Evolutionary conservation across 176 grass and related monocot species (phyloP).

Genomic region (Oryza coarctata): DNA sequence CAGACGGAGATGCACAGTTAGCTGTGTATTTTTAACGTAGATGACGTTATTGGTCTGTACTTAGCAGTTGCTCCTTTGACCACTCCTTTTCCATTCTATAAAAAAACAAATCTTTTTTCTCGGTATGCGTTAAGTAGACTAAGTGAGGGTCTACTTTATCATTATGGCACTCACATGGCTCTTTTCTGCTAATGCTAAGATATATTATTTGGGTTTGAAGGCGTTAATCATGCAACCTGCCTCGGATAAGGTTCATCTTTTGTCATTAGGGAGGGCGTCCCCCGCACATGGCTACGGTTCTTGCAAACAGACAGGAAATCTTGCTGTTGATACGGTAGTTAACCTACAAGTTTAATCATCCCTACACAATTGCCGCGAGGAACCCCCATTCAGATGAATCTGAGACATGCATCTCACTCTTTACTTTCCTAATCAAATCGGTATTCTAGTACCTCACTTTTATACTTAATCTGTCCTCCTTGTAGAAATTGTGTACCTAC

Average conservation of each 20-base stretch:
- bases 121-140: slow-evolving; percentile 42
- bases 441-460: slow-evolving; percentile 35
- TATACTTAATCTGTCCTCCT: slow-evolving; percentile 4
- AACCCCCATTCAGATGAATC: slow-evolving; percentile 53
- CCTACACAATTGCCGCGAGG: slow-evolving; percentile 24
- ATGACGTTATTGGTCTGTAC: slow-evolving; percentile 42
- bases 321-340: slow-evolving; percentile 49
- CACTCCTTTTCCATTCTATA: slow-evolving; percentile 33
- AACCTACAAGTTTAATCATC: slow-evolving; percentile 45
- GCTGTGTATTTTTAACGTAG: slow-evolving; percentile 13
- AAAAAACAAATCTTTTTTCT: slow-evolving; percentile 34
- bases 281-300: slow-evolving; percentile 58
- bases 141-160: slow-evolving; percentile 40
- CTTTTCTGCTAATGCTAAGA: slow-evolving; percentile 35
- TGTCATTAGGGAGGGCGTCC: slow-evolving; percentile 27
- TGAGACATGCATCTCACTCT: slow-evolving; percentile 29
- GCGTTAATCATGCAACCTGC: slow-evolving; percentile 50
- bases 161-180: slow-evolving; percentile 53
- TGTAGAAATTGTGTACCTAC: slow-evolving; percentile 11
- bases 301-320: slow-evolving; percentile 61
- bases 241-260: slow-evolving; percentile 51
- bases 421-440: slow-evolving; percentile 17
- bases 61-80: slow-evolving; percentile 36
- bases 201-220: slow-evolving; percentile 48
- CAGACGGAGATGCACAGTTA: not conserved